Evolutionary conservation across 2,329 filamentous ascomycete species (phyloP), one percentile per base, ranked within the genome.

Genomic region (Botrytis porri): DNA sequence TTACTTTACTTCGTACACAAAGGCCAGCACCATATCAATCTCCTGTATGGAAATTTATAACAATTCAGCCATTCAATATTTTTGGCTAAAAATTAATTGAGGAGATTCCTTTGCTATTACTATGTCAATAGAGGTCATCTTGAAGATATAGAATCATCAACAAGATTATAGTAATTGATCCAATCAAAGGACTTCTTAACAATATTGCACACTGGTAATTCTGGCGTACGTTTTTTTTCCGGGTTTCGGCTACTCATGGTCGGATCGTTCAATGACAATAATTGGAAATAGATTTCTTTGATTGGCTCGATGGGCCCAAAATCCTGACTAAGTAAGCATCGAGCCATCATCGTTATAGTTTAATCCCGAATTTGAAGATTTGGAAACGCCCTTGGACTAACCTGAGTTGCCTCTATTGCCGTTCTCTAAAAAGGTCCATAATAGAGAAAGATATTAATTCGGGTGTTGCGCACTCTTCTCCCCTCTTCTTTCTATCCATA

Each of bases 381-480:
- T 59, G 61, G 62, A 61, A 72, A 66, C 48, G 62, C 41, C 70
- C 35, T 66, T 59, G 22, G 18, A 45, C 61, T 65, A 71, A 41
- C 61, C 32, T 63, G 51, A 66, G 70, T 66, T 66, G 70, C 70
- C 70, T 72, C 70, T 51, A 45, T 65, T 71, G 45, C 22, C 37
- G 29, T 51, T 66, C 45, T 54, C 32, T 20, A 18, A 29, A 51
- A 54, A 66, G 64, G 37, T 60, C n/a, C 62, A 39, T 70, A 61
- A 35, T 61, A 59, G 51, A 60, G 43, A 67, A 39, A 43, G 59
- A 51, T 37, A 67, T 72, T 59, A 45, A 66, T 67, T 45, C 29
- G 48, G 69, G 43, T 66, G 37, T 39, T 72, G 69, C 54, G 54
- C 70, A 29, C 25, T 39, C 71, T 76, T 76, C 75, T 73, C 74